Conservation (phyloP, 78 protist species). For the Polysphondylium violaceum region DNA sequence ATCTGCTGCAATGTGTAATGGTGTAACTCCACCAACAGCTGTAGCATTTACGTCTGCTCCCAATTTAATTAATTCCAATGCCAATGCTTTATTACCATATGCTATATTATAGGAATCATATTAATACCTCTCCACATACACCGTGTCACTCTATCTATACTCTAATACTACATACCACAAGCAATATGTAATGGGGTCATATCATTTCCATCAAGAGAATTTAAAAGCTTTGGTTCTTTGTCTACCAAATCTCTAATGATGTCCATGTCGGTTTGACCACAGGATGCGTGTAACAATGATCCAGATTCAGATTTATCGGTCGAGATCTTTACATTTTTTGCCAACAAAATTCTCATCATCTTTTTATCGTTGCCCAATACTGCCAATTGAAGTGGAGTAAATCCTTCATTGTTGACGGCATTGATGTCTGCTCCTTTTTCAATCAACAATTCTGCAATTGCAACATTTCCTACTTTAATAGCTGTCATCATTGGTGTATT, state of each 20-base stretch:
- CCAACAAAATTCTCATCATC: slow-evolving; percentile 14
- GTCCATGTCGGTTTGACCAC: slow-evolving; percentile 10
- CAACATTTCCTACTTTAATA: slow-evolving; percentile 30
- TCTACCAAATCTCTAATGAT: slow-evolving; percentile 16
- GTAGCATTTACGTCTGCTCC: slow-evolving; percentile 59
- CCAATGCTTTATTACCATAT: slow-evolving; percentile 48
- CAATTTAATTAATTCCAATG: slow-evolving; percentile 55
- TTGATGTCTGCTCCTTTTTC: slow-evolving; percentile 6
- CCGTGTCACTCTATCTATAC: no score
- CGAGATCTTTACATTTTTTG: slow-evolving; percentile 21
- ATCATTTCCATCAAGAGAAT: slow-evolving; percentile 30
- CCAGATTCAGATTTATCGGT: slow-evolving; percentile 33
- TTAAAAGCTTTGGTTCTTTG: slow-evolving; percentile 40
- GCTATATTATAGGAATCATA: slow-evolving; percentile 5
- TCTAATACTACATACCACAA: slow-evolving; percentile 11
- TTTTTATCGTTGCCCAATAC: slow-evolving; percentile 21
- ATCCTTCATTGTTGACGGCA: slow-evolving; percentile 24
- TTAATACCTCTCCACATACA: background rate
- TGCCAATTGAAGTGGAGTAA: slow-evolving; percentile 43
- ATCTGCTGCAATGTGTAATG: slow-evolving; percentile 53
- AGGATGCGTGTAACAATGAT: slow-evolving; percentile 42
- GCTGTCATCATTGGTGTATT: slow-evolving; percentile 61
- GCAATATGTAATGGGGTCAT: slow-evolving; percentile 76
- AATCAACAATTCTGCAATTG: slow-evolving; percentile 30
- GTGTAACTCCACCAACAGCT: slow-evolving; percentile 50